These are phyloP conservation scores for Amoeboaphelidium protococcarum DNA, from an alignment of 371 early-diverging fungal genomes.

Conservation along the genomic window DNA sequence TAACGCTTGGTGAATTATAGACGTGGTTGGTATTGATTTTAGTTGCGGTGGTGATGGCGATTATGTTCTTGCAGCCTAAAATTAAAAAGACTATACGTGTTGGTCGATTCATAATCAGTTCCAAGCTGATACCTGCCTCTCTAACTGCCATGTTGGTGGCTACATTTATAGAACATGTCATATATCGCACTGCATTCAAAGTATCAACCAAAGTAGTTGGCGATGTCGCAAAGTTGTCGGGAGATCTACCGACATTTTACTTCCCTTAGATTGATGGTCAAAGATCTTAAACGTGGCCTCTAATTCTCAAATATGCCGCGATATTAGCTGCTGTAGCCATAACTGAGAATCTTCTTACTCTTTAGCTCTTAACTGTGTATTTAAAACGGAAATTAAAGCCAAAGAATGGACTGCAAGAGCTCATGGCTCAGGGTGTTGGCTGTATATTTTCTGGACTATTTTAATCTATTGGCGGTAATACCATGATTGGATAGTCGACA, in stretches of 20 bases:
- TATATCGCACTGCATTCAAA: neutral
- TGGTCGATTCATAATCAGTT: neutral
- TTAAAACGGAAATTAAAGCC: too few relatives aligned
- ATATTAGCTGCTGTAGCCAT: neutral
- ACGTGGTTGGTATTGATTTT: constrained; percentile 2
- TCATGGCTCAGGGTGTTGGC: constrained; percentile 1
- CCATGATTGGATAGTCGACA: constrained; percentile 4
- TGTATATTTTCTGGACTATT: constrained; percentile 3
- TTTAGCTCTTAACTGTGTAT: too few relatives aligned
- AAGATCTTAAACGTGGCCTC: neutral
- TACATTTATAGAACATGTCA: neutral
- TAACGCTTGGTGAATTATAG: constrained; percentile 1
- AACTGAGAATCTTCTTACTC: constrained; percentile 1
- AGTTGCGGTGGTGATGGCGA: constrained; percentile 2
- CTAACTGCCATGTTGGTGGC: neutral
- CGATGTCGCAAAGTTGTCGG: neutral
- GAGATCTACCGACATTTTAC: neutral
- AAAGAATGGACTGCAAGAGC: too few relatives aligned
- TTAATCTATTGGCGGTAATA: constrained; percentile 1
- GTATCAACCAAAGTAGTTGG: constrained; percentile 1
- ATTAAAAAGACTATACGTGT: neutral
- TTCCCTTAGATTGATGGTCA: neutral
- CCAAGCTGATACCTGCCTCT: neutral
- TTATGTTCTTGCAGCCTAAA: constrained; percentile 4
- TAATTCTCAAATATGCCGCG: neutral